Evolutionary conservation across 345 rosid species (phyloP), one percentile per base, ranked within the genome.

Genomic region (Bruguiera gymnorhiza): DNA sequence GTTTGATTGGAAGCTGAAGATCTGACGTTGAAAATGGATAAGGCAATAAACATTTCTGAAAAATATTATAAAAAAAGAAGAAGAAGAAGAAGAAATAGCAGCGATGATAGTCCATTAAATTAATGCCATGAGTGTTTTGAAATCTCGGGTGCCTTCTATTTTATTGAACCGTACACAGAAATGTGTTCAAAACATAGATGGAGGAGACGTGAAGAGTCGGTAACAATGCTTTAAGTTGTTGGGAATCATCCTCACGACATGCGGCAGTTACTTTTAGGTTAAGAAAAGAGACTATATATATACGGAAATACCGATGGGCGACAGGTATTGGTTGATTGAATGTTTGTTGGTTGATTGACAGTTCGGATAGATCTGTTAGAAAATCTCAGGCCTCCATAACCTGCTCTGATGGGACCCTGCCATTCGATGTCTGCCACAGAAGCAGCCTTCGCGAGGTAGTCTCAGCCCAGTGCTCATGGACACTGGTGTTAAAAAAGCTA

Each of bases 1-100:
- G 69, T 36, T 69, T 34, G 15, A 60, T 64, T 60, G 58, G 68
- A 71, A 69, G 60, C 69, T 27, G 21, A 55, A 64, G 23, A 67
- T 10, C 60, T 32, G 46, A 53, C 51, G 32, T n/a, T 13, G 32
- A 10, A 58, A 52, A 39, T 24, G 55, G 63, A 26, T 23, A 18
- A 3, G 19, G 5, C 13, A 43, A 43, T 13, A 2, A 39, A 39
- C 11, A 2, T 39, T 39, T 11, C 16, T 37, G 13, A 2, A 39
- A 39, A 10, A 11, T 9, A 9, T 39, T 10, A 11, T 10, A 10
- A 39, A 39, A 39, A 39, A 24, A 24, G 24, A 39, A 36, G 8
- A n/a, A 20, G 16, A 23, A 3, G 59, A 50, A 18, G 18, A 23
- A 16, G 59, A 48, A 58, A 23, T 21, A 46, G 13, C 27, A 8